Evolutionary conservation across 1,139 yeast genomes (phyloP), one percentile per base, ranked within the genome.

Genomic region (Geotrichum restrictum): DNA sequence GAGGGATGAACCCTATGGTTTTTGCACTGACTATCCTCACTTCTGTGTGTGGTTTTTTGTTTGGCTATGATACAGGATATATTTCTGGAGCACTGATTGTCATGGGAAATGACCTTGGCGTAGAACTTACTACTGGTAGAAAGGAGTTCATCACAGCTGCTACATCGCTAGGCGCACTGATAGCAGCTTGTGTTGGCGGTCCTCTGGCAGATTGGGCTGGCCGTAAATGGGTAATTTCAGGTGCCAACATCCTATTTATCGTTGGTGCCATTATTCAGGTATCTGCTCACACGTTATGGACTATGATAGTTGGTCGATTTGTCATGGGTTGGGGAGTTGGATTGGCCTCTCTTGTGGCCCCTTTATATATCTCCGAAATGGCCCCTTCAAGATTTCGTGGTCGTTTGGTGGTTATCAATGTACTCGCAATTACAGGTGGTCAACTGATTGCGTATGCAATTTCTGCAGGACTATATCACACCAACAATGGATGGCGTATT

Each of bases 241-340:
- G 83, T 42, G 88, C 96, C 22, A 91, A 89, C 64, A 67, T 85
- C 5, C 73, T 91, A 63, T 88, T 93, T 65, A 74, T 89, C 19
- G 74, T 84, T 38, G 98, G 98, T 52, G 88, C 96, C 24, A 79
- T 81, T 47, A 74, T 89, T 58, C 98, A 91, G 70, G 80, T 91
- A 55, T 88, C 83, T 21, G 81, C 97, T 3, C 79, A 80, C 52
- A 75, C 83, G 2, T 84, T 88, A 50, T 89, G 97, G 96, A 82
- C 86, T 43, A 91, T 93, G 97, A 83, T 88, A 60, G 82, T 74
- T 11, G 98, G 98, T 36, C 78, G 98, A 67, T 85, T 91, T 61
- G 74, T 91, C 49, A 86, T 91, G 83, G 98, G 98, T 22, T 85
- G 87, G 72, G 98, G 96, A 60, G 97, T 91, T 22, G 98, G 98